Conservation (phyloP, 2,329 filamentous ascomycete species). For the Aureobasidium sp. region DNA sequence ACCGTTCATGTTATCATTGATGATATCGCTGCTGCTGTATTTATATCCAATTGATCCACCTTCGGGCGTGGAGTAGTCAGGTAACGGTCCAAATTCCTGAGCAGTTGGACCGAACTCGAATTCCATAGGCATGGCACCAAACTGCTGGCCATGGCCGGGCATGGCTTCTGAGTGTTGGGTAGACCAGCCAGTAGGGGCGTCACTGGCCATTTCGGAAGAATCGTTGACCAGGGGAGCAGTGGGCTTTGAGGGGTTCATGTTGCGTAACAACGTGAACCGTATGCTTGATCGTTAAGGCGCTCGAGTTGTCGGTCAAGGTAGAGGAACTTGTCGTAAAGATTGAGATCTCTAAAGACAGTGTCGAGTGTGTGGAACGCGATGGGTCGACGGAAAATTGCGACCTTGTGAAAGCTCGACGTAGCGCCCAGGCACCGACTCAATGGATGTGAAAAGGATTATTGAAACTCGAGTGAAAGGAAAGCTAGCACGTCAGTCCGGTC, state of each 20-base stretch:
- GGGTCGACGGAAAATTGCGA: background rate
- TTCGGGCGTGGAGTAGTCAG: background rate
- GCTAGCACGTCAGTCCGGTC: background rate
- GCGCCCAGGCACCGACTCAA: background rate
- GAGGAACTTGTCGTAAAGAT: background rate
- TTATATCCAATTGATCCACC: background rate
- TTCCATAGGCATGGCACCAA: background rate
- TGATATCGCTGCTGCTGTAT: background rate
- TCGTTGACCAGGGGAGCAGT: background rate
- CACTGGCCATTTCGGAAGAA: background rate
- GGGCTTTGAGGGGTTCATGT: background rate
- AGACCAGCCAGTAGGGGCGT: background rate
- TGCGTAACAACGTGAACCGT: background rate
- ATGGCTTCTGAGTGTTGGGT: background rate
- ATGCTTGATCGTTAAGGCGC: background rate
- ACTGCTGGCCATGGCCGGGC: background rate
- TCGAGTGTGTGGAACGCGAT: background rate
- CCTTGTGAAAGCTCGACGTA: background rate
- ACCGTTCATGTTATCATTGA: background rate
- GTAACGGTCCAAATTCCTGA: background rate
- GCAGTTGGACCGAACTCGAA: background rate
- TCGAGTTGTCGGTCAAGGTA: background rate
- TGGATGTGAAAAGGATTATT: background rate
- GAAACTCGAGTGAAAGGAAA: background rate
- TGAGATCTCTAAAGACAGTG: background rate